phyloP scores from a whole-genome alignment of 768 basidiomycete genomes.

The Tulasnella sp. region DNA sequence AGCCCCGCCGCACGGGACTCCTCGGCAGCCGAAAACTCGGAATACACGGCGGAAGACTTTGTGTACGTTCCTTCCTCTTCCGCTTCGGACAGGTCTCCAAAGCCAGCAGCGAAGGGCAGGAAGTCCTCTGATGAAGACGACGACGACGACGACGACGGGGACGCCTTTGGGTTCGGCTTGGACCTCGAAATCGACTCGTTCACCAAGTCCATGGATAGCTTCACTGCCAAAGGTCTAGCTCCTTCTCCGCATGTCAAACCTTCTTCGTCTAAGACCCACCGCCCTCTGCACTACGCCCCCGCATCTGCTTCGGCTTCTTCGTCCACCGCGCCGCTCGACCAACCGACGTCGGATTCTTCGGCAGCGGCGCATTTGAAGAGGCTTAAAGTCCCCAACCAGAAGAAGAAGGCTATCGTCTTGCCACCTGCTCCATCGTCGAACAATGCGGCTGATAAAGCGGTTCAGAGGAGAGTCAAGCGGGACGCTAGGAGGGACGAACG shows the following conservation, averaged over 20 bases:
- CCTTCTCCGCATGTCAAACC: conserved; percentile 34
- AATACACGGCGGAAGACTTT: conserved; percentile 5
- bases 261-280: not conserved
- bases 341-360: not conserved
- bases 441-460: conserved; percentile 25
- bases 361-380: not conserved
- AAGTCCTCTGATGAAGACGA: not conserved
- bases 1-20: not conserved
- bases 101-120: not conserved
- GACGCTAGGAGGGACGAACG: conserved; percentile 22
- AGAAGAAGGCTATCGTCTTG: conserved; percentile 17
- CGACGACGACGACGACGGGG: conserved; percentile 13
- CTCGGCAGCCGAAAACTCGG: not conserved
- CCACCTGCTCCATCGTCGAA: not conserved
- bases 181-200: conserved; percentile 68
- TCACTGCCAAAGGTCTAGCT: conserved; percentile 29
- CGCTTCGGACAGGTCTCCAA: not conserved
- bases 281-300: conserved; percentile 7
- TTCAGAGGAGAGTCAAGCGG: conserved; percentile 8
- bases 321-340: not conserved
- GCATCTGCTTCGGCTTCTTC: not conserved
- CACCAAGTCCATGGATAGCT: conserved; percentile 41
- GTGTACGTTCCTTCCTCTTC: conserved; percentile 10
- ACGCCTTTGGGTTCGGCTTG: conserved; percentile 32
- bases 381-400: conserved; percentile 11